Evolutionary conservation across 2,329 filamentous ascomycete species (phyloP).

Genomic region (Pleomassaria siparia): DNA sequence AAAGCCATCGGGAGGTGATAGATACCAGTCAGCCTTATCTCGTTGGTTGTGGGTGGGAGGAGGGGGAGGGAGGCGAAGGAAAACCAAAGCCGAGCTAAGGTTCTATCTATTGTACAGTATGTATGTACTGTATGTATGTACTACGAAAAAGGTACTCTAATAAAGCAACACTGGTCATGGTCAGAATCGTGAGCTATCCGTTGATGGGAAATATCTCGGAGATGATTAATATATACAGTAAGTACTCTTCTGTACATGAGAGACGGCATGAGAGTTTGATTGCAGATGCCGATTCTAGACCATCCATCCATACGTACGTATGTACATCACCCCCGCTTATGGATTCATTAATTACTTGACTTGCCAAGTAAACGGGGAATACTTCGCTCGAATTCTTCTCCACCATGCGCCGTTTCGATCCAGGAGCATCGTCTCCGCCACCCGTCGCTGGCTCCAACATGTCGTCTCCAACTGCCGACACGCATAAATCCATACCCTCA

Average conservation of each 20-base stretch:
- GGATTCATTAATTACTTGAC: not conserved
- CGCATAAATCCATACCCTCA: slow-evolving; percentile 14
- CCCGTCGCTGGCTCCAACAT: slow-evolving; percentile 2
- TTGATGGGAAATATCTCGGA: too few species aligned
- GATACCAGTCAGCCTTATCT: not conserved
- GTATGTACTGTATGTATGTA: too few species aligned
- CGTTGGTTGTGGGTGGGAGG: not conserved
- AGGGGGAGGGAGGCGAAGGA: not conserved
- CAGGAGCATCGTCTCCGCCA: slow-evolving; percentile 13
- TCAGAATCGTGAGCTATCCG: too few species aligned
- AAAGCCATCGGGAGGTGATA: too few species aligned
- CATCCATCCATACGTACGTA: not conserved
- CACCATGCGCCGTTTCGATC: not conserved
- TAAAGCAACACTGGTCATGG: too few species aligned
- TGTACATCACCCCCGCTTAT: slow-evolving; percentile 13
- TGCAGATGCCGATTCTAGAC: not conserved
- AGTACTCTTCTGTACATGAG: too few species aligned
- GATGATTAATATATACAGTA: too few species aligned
- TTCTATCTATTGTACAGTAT: too few species aligned
- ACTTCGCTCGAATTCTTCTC: slow-evolving; percentile 3
- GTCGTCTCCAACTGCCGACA: slow-evolving; percentile 17
- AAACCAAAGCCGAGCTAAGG: not conserved
- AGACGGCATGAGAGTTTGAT: too few species aligned
- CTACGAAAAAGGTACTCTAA: too few species aligned
- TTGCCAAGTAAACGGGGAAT: slow-evolving; percentile 6